Evolutionary conservation across 2,329 filamentous ascomycete species (phyloP).

Genomic region (Chrysoporthe puriensis): DNA sequence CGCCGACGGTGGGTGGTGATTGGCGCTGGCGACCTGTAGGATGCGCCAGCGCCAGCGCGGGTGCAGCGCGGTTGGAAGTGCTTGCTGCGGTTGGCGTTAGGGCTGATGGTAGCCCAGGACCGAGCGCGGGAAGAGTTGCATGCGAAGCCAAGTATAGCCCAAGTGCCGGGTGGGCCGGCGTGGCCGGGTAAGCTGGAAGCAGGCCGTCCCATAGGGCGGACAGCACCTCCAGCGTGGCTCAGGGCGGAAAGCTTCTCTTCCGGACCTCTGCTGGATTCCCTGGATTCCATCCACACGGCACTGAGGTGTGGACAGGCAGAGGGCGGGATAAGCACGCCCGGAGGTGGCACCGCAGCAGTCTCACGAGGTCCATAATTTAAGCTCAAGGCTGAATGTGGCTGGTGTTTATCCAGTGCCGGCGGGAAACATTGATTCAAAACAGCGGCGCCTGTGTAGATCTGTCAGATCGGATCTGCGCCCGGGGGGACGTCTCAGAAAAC

Average conservation of each 20-base stretch:
- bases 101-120: neutral
- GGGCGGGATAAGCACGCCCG: neutral
- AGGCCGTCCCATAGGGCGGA: neutral
- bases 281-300: too few species aligned
- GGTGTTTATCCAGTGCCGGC: neutral
- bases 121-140: neutral
- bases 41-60: neutral
- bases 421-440: neutral
- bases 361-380: constrained; percentile 1
- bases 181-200: neutral
- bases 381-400: neutral
- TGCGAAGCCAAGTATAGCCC: too few species aligned
- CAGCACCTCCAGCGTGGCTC: constrained; percentile 8
- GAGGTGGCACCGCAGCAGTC: neutral
- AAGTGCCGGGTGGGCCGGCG: neutral
- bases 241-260: constrained; percentile 14
- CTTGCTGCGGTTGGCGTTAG: constrained; percentile 6
- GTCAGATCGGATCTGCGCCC: neutral
- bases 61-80: neutral
- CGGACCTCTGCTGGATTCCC: neutral
- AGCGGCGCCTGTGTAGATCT: neutral
- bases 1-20: constrained; percentile 2
- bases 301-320: too few species aligned
- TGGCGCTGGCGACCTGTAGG: neutral
- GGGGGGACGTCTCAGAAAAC: neutral